Base-by-base conservation (phyloP, 1,284 basidiomycete species). In the Xerocomus nothofagi region DNA sequence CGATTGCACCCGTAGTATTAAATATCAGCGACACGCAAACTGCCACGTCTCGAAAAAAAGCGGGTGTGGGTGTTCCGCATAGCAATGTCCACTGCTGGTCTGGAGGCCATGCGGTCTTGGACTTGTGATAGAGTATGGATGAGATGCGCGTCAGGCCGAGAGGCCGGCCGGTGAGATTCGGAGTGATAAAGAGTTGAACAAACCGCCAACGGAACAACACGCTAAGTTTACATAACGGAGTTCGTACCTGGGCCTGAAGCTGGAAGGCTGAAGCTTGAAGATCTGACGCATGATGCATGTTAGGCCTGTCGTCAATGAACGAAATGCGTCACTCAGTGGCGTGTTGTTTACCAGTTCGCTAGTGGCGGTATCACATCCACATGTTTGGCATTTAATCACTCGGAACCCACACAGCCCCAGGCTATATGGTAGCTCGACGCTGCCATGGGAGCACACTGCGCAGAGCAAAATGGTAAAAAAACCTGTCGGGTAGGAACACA, bases 181-280 rank as follows among this genome's bases (percentile, higher is more conserved):
- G 44, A 34, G 27, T 39, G 53, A 55, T 27, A 27, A 23, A 26
- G 17, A 50, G 32, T 29, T 30, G 37, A 42, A 7, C 57, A 47
- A 39, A 37, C 44, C 40, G 48, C 53, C 53, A 59, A 40, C 53
- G 41, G 32, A 46, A 43, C 59, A 47, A 34, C 14, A 30, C 33
- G 55, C 26, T 11, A 11, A 27, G 9, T 11, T 27, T 11, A n/a
- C n/a, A n/a, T n/a, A 27, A 11, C 26, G 10, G 9, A 11, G 26
- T 27, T 11, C 26, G 26, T 7, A 27, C 26, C 26, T n/a, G n/a
- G n/a, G n/a, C n/a, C 48, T 47, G 41, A 37, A 47, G 45, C 26
- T 12, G 47, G n/a, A n/a, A n/a, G n/a, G n/a, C n/a, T n/a, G n/a
- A n/a, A n/a, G n/a, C n/a, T n/a, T n/a, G n/a, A n/a, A n/a, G n/a